These are phyloP conservation scores for Saccharata proteae DNA, from an alignment of 2,329 filamentous ascomycete genomes.

Conservation along the genomic window DNA sequence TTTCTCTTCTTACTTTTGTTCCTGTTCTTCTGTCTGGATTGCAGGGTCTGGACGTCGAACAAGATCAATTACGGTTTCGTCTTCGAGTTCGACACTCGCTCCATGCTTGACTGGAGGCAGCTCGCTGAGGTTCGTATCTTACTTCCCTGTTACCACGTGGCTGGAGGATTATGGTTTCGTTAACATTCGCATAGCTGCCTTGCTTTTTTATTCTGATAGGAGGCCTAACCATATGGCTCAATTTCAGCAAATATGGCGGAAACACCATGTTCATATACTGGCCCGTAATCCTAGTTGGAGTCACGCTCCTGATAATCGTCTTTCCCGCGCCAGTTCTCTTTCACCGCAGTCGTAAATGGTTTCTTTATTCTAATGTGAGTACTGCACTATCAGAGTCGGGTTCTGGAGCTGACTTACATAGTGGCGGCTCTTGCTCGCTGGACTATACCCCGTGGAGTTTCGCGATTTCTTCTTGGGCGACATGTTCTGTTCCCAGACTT, in stretches of 20 bases:
- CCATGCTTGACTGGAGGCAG: slow-evolving; percentile 81
- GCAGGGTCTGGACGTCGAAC: slow-evolving; percentile 66
- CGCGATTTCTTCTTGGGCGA: slow-evolving; percentile 95
- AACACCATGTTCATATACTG: slow-evolving; percentile 70
- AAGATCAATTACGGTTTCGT: slow-evolving; percentile 96
- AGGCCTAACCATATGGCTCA: slow-evolving; percentile 77
- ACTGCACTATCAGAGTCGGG: not conserved
- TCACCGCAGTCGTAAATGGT: slow-evolving; percentile 69
- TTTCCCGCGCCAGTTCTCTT: slow-evolving; percentile 65
- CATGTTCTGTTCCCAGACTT: slow-evolving; percentile 93
- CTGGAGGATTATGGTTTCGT: too few relatives aligned
- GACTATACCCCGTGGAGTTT: slow-evolving; percentile 88
- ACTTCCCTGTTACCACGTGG: too few relatives aligned
- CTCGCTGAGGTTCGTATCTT: slow-evolving; percentile 49
- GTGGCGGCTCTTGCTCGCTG: slow-evolving; percentile 77
- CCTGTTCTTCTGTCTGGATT: slow-evolving; percentile 73
- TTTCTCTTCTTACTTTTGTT: slow-evolving; percentile 74
- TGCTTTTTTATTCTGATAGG: slow-evolving; percentile 67
- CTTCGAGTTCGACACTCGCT: slow-evolving; percentile 85
- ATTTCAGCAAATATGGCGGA: slow-evolving; percentile 60
- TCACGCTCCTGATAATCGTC: slow-evolving; percentile 59
- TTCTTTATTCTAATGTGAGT: slow-evolving; percentile 75
- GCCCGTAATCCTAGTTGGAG: slow-evolving; percentile 63
- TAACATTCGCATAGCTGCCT: slow-evolving; percentile 65
- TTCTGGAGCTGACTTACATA: slow-evolving; percentile 28